Base-by-base conservation (phyloP, 306 rosid genomes). In the Calophaca sinica region DNA sequence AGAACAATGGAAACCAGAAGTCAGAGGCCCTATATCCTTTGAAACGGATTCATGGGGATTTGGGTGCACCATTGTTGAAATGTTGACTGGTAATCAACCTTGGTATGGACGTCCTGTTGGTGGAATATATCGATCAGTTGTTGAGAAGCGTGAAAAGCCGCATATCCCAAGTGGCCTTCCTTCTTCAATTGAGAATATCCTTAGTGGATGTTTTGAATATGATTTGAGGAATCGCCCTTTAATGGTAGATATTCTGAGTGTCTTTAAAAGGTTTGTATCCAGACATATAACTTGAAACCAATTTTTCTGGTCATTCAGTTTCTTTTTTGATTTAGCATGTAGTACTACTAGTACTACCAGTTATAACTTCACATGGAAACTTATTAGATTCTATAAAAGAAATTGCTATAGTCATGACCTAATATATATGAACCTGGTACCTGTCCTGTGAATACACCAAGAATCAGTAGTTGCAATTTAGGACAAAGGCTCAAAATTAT, bases 11-110 rank as follows among this genome's bases (percentile, higher is more conserved):
- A 85, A 88, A 66, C 96, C 97, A 50, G 96, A 94, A 62, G 80
- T 86, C 46, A 83, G 96, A 86, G 98, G 98, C 53, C 97, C 98
- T 2, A 77, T 91, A 70, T 91, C 96, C 9, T 86, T 85, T 68
- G 97, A 94, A 85, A 91, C 97, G 0, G 98, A 94, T 82, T 87
- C 96, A 2, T 94, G 97, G 98, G 96, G 96, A 29, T 90, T 91
- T n/a, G 98, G 91, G 7, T 94, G 98, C 81, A 76, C 83, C 58
- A 81, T 94, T 72, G 89, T 91, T 46, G 97, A 94, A 85, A 90
- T 94, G 98, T 79, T 94, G 86, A 90, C 96, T 11, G 96, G 97
- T 70, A 86, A 82, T 68, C 91, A 77, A 60, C 96, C 97, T 70
- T 94, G 98, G 98, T 79, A 73, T 53, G 96, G 94, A 65, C 82